Evolutionary conservation across 2,329 filamentous ascomycete genomes (phyloP), one percentile per base, ranked within the genome.

Genomic region (Fusarium sp.): DNA sequence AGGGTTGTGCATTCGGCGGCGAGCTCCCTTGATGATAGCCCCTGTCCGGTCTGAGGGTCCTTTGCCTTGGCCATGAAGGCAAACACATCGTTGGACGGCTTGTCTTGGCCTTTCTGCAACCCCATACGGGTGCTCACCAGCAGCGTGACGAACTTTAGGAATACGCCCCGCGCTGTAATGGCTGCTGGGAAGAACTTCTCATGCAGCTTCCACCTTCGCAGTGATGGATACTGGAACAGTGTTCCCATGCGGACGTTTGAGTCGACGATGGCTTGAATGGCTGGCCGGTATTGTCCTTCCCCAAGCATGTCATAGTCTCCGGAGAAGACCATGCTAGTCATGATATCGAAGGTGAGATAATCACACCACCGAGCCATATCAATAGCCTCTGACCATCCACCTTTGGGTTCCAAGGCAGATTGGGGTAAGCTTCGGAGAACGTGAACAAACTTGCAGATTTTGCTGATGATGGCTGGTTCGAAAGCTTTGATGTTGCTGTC

Each of bases 31-130:
- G 81, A 87, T 31, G 79, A 82, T 69, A 90, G 88, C 2, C 86
- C 86, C 53, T 83, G 80, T 49, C 88, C 88, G 0, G 88, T 90
- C 70, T 90, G 87, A 9, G 88, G 87, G 66, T 91, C 88, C 36
- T 83, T 83, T 7, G 88, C 88, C 69, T 87, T 87, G 57, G 91
- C 81, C 11, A 92, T 81, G 72, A 91, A 87, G 75, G 90, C 87
- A 77, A 91, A 91, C 77, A 92, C 91, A 71, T 92, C 89, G 53
- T 87, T 29, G 27, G 85, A 32, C 88, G 87, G 66, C 85, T 86
- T 43, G 83, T 86, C 62, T 84, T 84, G 2, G 80, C 78, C 41
- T 87, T 85, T 73, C 86, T 88, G 76, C 90, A 91, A 49, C 82
- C 81, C 82, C 27, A 29, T 29, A 7, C 27, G 27, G 4, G 27